A percentile compares a stretch with the other conserved stretches of the same genome.
Evolutionary conservation across 768 basidiomycete species (phyloP).

Genomic region (Coprinopsis marcescibilis): DNA sequence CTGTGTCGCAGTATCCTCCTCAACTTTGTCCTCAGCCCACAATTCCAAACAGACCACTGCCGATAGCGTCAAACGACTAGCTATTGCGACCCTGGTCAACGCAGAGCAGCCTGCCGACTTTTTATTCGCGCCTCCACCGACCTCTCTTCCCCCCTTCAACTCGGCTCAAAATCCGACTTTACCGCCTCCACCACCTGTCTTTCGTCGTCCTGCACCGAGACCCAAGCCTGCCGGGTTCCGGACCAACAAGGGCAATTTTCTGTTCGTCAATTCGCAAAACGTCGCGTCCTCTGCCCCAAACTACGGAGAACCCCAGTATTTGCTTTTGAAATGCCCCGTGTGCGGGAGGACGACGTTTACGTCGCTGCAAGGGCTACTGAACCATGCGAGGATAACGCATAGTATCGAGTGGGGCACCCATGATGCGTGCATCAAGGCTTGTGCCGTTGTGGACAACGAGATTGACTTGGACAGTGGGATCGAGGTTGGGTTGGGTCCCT

Average conservation of each 20-base stretch:
- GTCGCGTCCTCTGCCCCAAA: neutral
- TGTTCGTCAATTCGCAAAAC: constrained; percentile 9
- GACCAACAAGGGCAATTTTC: constrained; percentile 9
- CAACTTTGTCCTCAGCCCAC: neutral
- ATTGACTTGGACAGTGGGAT: constrained; percentile 35
- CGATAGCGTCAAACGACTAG: constrained; percentile 31
- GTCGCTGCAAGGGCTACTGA: constrained; percentile 48
- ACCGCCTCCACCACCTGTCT: neutral
- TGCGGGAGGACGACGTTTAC: constrained; percentile 42
- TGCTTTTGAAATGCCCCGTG: constrained; percentile 40
- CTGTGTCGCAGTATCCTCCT: neutral
- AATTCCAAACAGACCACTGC: constrained; percentile 14
- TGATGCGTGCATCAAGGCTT: constrained; percentile 48
- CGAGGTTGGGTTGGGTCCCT: constrained; percentile 38
- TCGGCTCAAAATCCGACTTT: too few relatives aligned
- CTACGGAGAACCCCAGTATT: constrained; percentile 20
- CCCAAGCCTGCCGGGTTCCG: constrained; percentile 15
- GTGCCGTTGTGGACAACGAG: constrained; percentile 36
- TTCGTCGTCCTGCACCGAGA: constrained; percentile 21
- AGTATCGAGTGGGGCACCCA: constrained; percentile 48
- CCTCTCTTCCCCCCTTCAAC: constrained; percentile 29
- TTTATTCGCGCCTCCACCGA: constrained; percentile 30
- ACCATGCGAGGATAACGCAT: constrained; percentile 48
- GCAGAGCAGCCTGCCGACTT: constrained; percentile 36
- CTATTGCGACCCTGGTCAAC: constrained; percentile 33